Evolutionary conservation across 768 basidiomycete species (phyloP).

Genomic region (Tulasnella sp.): DNA sequence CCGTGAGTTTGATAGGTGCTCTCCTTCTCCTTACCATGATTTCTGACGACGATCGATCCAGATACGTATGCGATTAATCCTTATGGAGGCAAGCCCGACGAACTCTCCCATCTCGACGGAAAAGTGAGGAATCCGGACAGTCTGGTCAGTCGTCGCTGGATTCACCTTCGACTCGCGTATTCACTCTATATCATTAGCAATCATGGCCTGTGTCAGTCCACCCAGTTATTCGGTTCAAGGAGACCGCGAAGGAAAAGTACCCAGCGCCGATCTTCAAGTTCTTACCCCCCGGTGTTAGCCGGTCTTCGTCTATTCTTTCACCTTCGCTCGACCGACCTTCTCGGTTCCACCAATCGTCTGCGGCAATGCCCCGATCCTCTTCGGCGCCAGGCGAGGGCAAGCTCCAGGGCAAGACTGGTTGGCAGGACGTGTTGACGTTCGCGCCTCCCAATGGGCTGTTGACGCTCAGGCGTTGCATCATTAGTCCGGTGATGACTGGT

Average conservation of each 20-base stretch:
- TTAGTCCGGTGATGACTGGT: background rate
- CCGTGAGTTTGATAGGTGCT: constrained; percentile 34
- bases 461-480: constrained; percentile 5
- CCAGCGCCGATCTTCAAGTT: constrained; percentile 8
- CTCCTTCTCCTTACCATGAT: constrained; percentile 3
- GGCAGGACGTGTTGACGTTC: constrained; percentile 27
- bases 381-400: background rate
- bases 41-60: constrained; percentile 43
- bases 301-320: constrained; percentile 6
- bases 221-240: constrained; percentile 52
- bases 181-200: constrained; percentile 39
- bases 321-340: background rate
- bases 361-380: background rate
- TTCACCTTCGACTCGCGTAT: background rate
- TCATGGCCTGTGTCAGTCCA: constrained; percentile 51
- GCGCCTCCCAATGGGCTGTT: constrained; percentile 13
- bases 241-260: constrained; percentile 2
- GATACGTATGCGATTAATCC: constrained; percentile 77
- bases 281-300: constrained; percentile 7
- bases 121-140: constrained; percentile 49
- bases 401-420: background rate
- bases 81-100: constrained; percentile 64
- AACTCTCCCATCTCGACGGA: constrained; percentile 56
- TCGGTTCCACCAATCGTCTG: background rate
- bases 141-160: background rate